These are phyloP conservation scores for Aleurites moluccanus DNA, from an alignment of 441 rosid species.

Conservation along the genomic window DNA sequence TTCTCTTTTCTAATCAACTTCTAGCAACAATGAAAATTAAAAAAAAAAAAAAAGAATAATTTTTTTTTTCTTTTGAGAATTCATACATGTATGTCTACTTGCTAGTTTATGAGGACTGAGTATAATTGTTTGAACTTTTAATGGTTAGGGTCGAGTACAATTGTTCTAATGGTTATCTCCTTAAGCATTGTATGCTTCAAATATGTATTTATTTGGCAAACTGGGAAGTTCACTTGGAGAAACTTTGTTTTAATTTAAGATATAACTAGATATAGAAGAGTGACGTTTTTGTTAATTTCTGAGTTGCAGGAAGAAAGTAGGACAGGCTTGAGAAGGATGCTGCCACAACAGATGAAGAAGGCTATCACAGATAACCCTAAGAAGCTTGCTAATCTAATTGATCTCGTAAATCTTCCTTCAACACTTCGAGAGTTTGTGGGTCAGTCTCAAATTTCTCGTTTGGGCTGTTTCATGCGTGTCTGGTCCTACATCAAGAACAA, in stretches of 20 bases:
- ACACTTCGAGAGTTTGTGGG: conserved; percentile 76
- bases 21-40: too few species aligned
- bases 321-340: conserved; percentile 39
- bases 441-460: conserved; percentile 79
- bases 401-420: conserved; percentile 81
- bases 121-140: too few species aligned
- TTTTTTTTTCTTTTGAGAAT: too few species aligned
- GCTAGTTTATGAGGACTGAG: not conserved
- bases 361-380: conserved; percentile 64
- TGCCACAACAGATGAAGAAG: conserved; percentile 69
- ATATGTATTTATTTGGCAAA: not conserved
- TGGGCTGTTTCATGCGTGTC: conserved; percentile 83
- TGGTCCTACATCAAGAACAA: conserved; percentile 89
- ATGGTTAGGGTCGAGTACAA: too few species aligned
- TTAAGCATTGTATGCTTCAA: not conserved
- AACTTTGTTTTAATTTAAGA: not conserved
- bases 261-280: not conserved
- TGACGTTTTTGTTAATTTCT: not conserved
- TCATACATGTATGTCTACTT: too few species aligned
- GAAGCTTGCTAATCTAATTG: conserved; percentile 75
- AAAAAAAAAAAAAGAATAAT: too few species aligned
- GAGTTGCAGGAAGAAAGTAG: not conserved
- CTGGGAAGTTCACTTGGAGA: not conserved
- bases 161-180: not conserved
- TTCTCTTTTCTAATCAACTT: too few species aligned